phyloP scores from a whole-genome alignment of 164 flowering plant species.

The Kingdonia uniflora region DNA sequence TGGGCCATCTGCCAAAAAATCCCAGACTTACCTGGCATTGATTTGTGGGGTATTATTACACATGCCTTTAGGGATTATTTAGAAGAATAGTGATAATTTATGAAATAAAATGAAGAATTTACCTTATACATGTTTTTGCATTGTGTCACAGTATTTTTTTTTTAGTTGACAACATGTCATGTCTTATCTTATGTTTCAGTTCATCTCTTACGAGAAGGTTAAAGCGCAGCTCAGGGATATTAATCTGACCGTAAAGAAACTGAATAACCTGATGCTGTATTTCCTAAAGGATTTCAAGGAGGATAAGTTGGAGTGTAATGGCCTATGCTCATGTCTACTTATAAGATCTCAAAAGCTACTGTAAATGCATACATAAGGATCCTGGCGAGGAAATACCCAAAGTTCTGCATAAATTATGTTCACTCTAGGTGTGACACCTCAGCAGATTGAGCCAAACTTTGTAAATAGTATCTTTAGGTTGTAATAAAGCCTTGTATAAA shows the following conservation, averaged over 20 bases:
- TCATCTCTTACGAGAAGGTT: neutral
- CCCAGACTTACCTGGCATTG: no score
- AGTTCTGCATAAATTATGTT: neutral
- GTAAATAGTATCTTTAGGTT: no score
- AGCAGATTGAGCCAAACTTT: no score
- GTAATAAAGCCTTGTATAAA: no score
- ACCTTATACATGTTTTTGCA: no score
- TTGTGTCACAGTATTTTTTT: no score
- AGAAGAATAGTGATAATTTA: no score
- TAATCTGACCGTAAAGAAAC: neutral
- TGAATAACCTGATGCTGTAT: neutral
- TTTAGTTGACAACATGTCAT: no score
- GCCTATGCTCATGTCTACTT: neutral
- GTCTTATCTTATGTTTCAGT: neutral
- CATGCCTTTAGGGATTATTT: no score
- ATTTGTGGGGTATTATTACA: no score
- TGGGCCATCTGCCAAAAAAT: no score
- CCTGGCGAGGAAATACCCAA: slow-evolving; percentile 1
- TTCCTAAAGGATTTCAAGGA: slow-evolving; percentile 5
- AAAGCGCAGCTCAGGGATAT: neutral
- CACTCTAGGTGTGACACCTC: slow-evolving; percentile 1
- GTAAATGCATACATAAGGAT: slow-evolving; percentile 1
- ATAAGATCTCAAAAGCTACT: slow-evolving; percentile 2
- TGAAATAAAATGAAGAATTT: no score
- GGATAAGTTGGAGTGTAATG: neutral